Percentiles rank a stretch among this genome's conserved stretches.
phyloP scores from a whole-genome alignment of 2,329 filamentous ascomycete genomes.

The Talaromyces sp. region DNA sequence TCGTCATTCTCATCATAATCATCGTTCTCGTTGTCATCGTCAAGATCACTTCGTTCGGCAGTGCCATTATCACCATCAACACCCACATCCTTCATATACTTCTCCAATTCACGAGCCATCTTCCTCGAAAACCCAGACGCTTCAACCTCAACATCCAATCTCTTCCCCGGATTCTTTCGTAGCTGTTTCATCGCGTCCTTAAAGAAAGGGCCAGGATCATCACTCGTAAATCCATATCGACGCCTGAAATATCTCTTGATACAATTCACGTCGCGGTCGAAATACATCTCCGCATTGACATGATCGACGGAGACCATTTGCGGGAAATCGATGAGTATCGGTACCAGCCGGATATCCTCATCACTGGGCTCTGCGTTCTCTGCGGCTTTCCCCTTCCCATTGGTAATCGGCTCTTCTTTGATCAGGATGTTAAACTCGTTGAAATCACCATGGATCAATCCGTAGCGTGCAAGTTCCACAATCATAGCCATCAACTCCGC shows the following conservation, averaged over 20 bases:
- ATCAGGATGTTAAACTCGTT: conserved; percentile 99
- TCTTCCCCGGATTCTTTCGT: conserved; percentile 58
- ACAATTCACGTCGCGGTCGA: conserved; percentile 92
- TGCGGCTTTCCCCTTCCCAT: conserved; percentile 40
- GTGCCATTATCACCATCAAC: conserved; percentile 54
- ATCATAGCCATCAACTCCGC: conserved; percentile 87
- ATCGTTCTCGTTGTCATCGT: conserved; percentile 42
- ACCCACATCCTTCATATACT: conserved; percentile 75
- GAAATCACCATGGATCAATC: conserved; percentile 95
- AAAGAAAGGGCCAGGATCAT: conserved; percentile 81
- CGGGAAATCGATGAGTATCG: conserved; percentile 93
- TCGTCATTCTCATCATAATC: conserved; percentile 33
- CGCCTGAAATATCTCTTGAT: conserved; percentile 92
- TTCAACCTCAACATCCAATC: conserved; percentile 84
- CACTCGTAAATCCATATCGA: conserved; percentile 81
- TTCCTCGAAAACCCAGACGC: conserved; percentile 96
- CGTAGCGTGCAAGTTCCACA: conserved; percentile 76
- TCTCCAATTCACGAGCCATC: conserved; percentile 90
- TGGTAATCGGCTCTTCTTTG: conserved; percentile 62
- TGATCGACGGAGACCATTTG: conserved; percentile 98
- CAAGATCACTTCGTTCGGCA: conserved; percentile 36
- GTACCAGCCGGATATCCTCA: conserved; percentile 59
- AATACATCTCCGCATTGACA: conserved; percentile 91
- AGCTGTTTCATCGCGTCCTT: conserved; percentile 75
- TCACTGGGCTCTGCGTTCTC: conserved; percentile 30